Conservation (phyloP, 805 yeast species). For the Spencermartinsiella europaea region DNA sequence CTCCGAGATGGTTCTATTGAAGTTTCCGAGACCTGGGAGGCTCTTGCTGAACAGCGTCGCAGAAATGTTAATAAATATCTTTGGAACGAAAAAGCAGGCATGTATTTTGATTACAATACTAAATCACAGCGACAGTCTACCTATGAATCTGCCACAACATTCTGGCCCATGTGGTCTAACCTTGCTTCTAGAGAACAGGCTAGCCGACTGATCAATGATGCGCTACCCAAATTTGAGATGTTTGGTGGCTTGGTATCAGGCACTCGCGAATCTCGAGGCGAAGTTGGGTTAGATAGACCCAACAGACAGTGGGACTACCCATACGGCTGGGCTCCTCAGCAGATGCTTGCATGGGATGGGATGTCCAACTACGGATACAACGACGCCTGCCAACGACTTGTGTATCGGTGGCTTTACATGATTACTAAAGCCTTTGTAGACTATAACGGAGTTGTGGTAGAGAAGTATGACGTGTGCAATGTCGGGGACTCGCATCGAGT, state of each 20-base stretch:
- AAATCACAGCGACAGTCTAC: conserved; percentile 48
- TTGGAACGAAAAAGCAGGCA: conserved; percentile 78
- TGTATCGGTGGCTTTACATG: conserved; percentile 83
- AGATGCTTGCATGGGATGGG: conserved; percentile 90
- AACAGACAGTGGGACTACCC: conserved; percentile 98
- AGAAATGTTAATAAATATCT: conserved; percentile 56
- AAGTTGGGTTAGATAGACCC: conserved; percentile 64
- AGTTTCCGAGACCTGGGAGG: conserved; percentile 53
- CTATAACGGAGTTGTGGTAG: conserved; percentile 91
- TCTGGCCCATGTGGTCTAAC: conserved; percentile 91
- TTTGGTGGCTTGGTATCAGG: conserved; percentile 89
- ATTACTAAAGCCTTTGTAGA: conserved; percentile 89
- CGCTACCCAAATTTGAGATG: conserved; percentile 69
- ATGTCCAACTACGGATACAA: conserved; percentile 63
- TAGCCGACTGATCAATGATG: conserved; percentile 45
- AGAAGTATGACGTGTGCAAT: conserved; percentile 85
- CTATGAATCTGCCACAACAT: conserved; percentile 82
- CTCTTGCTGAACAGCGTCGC: conserved; percentile 52
- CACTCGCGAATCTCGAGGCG: conserved; percentile 68
- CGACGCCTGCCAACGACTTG: conserved; percentile 61
- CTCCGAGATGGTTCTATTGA: conserved; percentile 39
- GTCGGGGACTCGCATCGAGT: conserved; percentile 84
- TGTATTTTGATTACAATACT: conserved; percentile 81
- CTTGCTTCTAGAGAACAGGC: conserved; percentile 69
- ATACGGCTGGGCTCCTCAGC: conserved; percentile 98